Evolutionary conservation across 179 eudicot genomes (phyloP), one percentile per base, ranked within the genome.

Genomic region (Beta macrorhiza): DNA sequence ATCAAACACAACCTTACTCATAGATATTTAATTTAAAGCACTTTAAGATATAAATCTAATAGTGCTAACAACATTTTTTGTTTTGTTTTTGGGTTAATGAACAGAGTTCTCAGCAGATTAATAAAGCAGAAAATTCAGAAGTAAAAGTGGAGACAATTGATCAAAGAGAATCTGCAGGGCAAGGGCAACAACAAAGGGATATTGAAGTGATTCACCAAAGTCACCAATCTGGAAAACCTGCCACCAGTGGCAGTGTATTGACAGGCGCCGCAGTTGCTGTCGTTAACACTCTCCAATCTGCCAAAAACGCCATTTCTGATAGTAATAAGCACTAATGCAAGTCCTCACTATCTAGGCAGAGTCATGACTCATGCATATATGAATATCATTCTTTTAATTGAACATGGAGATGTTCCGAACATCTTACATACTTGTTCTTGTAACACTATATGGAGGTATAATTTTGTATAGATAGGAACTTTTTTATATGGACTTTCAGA

Each of bases 191-290:
- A 65, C 78, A 72, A 22, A 74, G 83, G 78, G 86, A 84, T 7
- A 83, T 88, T n/a, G 82, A 88, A 73, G 83, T 88, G 44, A 81
- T 89, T 71, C 90, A 89, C 67, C 83, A 89, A 65, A 80, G 57
- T 32, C 89, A 86, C 22, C 72, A 82, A 10, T 15, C 77, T 0
- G 78, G 78, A 2, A 82, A 77, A 67, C 72, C 88, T 2, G 76
- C 75, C 47, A 85, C 86, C 45, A 85, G 87, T 8, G 89, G 89
- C 5, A 82, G 83, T 53, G 67, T 87, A 6, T 69, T 89, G 80
- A 80, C 89, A 0, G 82, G 83, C 37, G 89, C 91, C 3, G 90
- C 82, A 0, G 75, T 69, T 45, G 71, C 83, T 14, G 84, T 84
- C 10, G 86, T 78, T 42, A 59, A 78, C 76, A 76, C 88, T 53